Evolutionary conservation across 1,284 basidiomycete genomes (phyloP), one percentile per base, ranked within the genome.

Genomic region (Moniliella sp.): DNA sequence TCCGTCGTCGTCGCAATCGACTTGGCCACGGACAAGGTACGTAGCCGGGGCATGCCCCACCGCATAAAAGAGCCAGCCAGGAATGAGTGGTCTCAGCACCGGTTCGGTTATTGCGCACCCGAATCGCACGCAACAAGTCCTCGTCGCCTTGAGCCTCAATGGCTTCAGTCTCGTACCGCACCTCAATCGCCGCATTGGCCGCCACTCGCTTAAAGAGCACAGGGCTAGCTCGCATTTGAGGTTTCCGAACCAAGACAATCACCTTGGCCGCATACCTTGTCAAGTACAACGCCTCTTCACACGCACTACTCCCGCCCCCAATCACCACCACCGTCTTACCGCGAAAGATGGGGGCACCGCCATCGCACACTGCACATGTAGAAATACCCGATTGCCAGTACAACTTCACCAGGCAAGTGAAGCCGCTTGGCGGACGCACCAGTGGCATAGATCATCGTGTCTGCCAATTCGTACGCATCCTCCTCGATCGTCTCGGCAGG

Each of bases 341-440:
- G 48, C 86, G 75, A 51, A 99, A 99, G 60, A 99, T 94, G 15
- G 88, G 88, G n/a, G 94, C 88, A 9, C 91, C 88, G 48, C 91
- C 88, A 61, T 97, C 88, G 51, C 91, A 99, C 3, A 97, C 91
- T 2, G 91, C 88, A 62, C 88, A 99, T 3, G 91, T 88, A 45
- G 78, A 82, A 62, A 99, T 94, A 45, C 88, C 91, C 49, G 76
- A 81, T 65, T 97, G 86, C 91, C 91, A 97, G 64, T 97, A 97
- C 2, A 71, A 78, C 19, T 64, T 97, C 91, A 26, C 91, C 91
- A 35, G 76, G 78, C 31, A 97, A 68, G 40, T 76, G 73, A 46
- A 97, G 67, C 32, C 91, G 73, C 64, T 88, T 88, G 18, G 88
- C 88, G 33, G 78, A 82, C 17, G 88, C 88, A 46, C 91, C 88